Evolutionary conservation across 2,329 filamentous ascomycete genomes (phyloP), one percentile per base, ranked within the genome.

Genomic region (Ophiostoma triangulosporum): DNA sequence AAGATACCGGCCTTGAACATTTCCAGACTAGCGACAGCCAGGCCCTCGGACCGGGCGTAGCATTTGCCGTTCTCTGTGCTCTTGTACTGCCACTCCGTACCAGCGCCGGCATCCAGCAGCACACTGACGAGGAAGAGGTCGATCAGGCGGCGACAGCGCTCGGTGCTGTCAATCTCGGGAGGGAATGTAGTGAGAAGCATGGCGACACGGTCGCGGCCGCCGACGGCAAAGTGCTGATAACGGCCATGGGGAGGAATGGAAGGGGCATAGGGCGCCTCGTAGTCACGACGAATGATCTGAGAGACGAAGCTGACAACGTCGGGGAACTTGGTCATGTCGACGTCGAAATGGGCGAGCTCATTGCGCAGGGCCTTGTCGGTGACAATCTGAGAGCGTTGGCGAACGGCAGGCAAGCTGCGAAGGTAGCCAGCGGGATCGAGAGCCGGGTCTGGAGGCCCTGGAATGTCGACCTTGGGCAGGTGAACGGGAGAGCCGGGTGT

Each of bases 1-100:
- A 97, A 97, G 32, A 88, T 64, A 32, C 93, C 93, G 14, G 79
- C 75, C 70, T 95, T 95, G 77, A 95, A 96, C 90, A 96, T 95
- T 61, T 96, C 90, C 62, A 83, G 64, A 59, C 76, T 81, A 6
- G 80, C 80, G 59, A 84, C 82, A 8, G 90, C 90, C 53, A 96
- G 75, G 8, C 90, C 90, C 67, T 96, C 93, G 57, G 89, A 95
- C 50, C 93, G 81, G 51, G 81, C 76, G 68, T 91, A 97, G 38
- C 85, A 68, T 57, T 83, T 84, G 54, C 87, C 88, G 59, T 89
- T 94, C 64, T 95, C 89, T 58, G 83, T 83, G 64, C 88, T 95
- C 72, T 87, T 93, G 71, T 95, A 98, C 60, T 82, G 84, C 93
- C 93, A 98, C 60, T 81, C 77, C 3, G 82, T 91, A 38, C 93